Evolutionary conservation across 1,139 yeast genomes (phyloP).

Genomic region (Geotrichum fermentans): DNA sequence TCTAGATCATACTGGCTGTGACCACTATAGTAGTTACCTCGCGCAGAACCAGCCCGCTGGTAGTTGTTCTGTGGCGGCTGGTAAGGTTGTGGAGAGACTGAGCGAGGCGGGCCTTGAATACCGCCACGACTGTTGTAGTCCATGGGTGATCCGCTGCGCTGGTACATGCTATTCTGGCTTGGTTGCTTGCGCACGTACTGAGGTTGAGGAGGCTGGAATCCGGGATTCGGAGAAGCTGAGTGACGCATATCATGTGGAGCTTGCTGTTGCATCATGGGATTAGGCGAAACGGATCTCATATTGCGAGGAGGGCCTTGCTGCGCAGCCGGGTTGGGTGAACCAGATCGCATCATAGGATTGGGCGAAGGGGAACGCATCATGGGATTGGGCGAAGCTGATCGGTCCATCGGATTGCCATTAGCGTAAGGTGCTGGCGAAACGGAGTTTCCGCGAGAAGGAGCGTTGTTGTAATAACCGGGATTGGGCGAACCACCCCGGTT

Average conservation of each 20-base stretch:
- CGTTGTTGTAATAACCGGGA: slow-evolving; percentile 6
- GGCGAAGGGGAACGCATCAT: slow-evolving; percentile 18
- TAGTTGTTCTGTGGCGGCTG: slow-evolving; percentile 11
- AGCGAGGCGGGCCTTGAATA: background rate
- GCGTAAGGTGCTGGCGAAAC: slow-evolving; percentile 13
- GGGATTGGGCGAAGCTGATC: slow-evolving; percentile 14
- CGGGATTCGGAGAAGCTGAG: slow-evolving; percentile 17
- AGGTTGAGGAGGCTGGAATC: slow-evolving; percentile 16
- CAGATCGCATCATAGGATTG: slow-evolving; percentile 17
- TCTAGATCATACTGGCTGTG: slow-evolving; percentile 6
- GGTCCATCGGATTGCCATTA: slow-evolving; percentile 5
- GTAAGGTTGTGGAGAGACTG: slow-evolving; percentile 9
- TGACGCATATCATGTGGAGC: slow-evolving; percentile 1
- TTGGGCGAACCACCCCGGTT: slow-evolving; percentile 6
- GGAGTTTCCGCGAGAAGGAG: slow-evolving; percentile 2
- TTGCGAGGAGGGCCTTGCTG: slow-evolving; percentile 12
- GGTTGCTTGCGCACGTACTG: slow-evolving; percentile 5
- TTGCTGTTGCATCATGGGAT: slow-evolving; percentile 20
- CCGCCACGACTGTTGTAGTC: background rate
- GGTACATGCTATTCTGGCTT: slow-evolving; percentile 10
- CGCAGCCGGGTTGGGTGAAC: slow-evolving; percentile 19
- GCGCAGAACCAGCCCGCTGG: slow-evolving; percentile 10
- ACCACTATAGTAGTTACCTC: slow-evolving; percentile 10
- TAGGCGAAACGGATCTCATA: slow-evolving; percentile 25
- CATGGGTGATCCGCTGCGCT: slow-evolving; percentile 14